Base-by-base conservation (phyloP, 345 rosid genomes). In the Melaleuca quinquenervia region DNA sequence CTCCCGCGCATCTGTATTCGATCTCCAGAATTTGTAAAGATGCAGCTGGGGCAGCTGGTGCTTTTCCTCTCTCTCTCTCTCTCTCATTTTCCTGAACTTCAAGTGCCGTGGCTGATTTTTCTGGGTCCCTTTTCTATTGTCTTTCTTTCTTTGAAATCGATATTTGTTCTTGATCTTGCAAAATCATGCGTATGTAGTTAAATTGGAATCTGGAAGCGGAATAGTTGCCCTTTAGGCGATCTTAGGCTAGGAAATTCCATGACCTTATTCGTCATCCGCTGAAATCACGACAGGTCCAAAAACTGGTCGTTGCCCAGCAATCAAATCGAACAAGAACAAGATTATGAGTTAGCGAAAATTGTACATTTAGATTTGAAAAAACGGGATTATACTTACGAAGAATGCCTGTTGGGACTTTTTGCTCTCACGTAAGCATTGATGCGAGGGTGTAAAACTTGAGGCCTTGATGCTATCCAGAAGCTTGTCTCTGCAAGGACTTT, bases 41-140 rank as follows among this genome's bases (percentile, higher is more conserved):
- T 92, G 92, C 94, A 53, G 95, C 96, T 78, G 98, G 98, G 90
- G 88, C 94, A 83, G 96, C 93, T 14, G 92, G 93, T 91, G 85
- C 44, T n/a, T 58, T 48, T 56, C 44, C 41, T 84, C 62, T 84
- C 52, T 49, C 3, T 50, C 32, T 29, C 50, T 20, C 22, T 52
- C 44, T 84, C 27, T 48, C 10, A 44, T 11, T 44, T 26, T 82
- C 84, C 54, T 52, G 56, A 53, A 82, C 44, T 49, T 45, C 41
- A 0, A 82, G 50, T 52, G 12, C 7, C 27, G 52, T 70, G 26
- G 50, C 52, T 83, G 55, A 52, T 88, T 49, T 52, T 20, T 36
- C 80, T 62, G n/a, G 45, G 58, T 48, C 15, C 36, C 27, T 51
- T 49, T 29, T 50, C 15, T 55, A 9, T 76, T 50, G 18, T 64